These are phyloP conservation scores for Melanogaster broomeanus DNA, from an alignment of 768 basidiomycete genomes.

Conservation along the genomic window DNA sequence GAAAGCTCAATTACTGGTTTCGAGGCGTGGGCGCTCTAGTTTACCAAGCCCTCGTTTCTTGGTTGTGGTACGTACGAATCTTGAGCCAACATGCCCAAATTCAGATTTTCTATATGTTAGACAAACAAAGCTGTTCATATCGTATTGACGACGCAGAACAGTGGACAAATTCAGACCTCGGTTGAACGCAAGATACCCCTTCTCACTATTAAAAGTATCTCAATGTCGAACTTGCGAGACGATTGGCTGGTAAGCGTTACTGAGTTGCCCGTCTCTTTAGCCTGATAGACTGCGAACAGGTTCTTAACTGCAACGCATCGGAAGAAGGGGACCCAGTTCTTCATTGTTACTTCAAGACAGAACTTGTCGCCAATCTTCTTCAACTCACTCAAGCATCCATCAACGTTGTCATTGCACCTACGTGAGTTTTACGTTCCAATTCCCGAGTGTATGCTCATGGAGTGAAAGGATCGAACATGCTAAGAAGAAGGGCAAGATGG, in stretches of 20 bases:
- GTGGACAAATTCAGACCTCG: slow-evolving; percentile 56
- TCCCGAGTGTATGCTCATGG: slow-evolving; percentile 11
- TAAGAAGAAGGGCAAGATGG: slow-evolving; percentile 97
- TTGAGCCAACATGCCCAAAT: background rate
- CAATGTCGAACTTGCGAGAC: slow-evolving; percentile 86
- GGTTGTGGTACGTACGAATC: slow-evolving; percentile 65
- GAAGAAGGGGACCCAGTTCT: slow-evolving; percentile 97
- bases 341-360: slow-evolving; percentile 94
- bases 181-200: slow-evolving; percentile 90
- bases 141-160: slow-evolving; percentile 58
- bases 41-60: slow-evolving; percentile 91
- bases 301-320: slow-evolving; percentile 71
- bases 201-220: slow-evolving; percentile 82
- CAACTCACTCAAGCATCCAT: slow-evolving; percentile 79
- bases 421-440: slow-evolving; percentile 50
- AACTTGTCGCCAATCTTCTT: slow-evolving; percentile 80
- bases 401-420: slow-evolving; percentile 70
- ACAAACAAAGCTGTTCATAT: slow-evolving; percentile 80
- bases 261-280: background rate
- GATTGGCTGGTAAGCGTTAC: slow-evolving; percentile 84
- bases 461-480: slow-evolving; percentile 74
- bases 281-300: slow-evolving; percentile 44
- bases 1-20: slow-evolving; percentile 77
- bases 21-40: slow-evolving; percentile 84
- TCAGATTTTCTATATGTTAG: slow-evolving; percentile 8